Evolutionary conservation across 2,329 filamentous ascomycete genomes (phyloP).

Genomic region (Cercospora brassicicola): DNA sequence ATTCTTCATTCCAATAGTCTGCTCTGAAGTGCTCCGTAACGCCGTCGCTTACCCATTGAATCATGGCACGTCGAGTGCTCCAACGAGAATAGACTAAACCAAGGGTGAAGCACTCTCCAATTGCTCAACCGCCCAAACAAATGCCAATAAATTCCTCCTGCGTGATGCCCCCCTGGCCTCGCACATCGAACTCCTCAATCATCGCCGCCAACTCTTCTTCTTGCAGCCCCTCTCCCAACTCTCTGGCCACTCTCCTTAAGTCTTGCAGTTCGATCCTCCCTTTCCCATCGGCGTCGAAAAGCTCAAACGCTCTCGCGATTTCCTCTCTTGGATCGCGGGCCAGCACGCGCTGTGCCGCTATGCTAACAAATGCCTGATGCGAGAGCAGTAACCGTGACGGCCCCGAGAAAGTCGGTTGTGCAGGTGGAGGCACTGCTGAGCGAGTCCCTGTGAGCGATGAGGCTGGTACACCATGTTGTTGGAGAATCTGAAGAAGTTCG

Average conservation of each 20-base stretch:
- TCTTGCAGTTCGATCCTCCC: constrained; percentile 88
- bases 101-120: not conserved
- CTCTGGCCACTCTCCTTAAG: constrained; percentile 79
- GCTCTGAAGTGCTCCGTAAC: not conserved
- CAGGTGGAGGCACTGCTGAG: constrained; percentile 37
- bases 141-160: constrained; percentile 67
- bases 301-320: constrained; percentile 82
- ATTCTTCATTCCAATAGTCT: not conserved
- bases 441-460: constrained; percentile 35
- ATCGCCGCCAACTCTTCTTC: constrained; percentile 92
- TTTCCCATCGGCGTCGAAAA: constrained; percentile 92
- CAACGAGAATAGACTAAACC: not conserved
- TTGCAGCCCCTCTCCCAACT: constrained; percentile 87
- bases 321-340: constrained; percentile 86
- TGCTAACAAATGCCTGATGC: constrained; percentile 68
- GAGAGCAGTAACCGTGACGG: constrained; percentile 68
- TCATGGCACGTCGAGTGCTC: not conserved
- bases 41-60: constrained; percentile 5
- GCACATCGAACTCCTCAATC: constrained; percentile 97
- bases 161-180: constrained; percentile 77
- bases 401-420: constrained; percentile 39
- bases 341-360: constrained; percentile 75
- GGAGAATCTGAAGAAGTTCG: constrained; percentile 78
- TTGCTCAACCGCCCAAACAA: constrained; percentile 51
- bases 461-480: constrained; percentile 70